These are phyloP conservation scores for Suillus alpinus DNA, from an alignment of 768 basidiomycete genomes.

Conservation along the genomic window DNA sequence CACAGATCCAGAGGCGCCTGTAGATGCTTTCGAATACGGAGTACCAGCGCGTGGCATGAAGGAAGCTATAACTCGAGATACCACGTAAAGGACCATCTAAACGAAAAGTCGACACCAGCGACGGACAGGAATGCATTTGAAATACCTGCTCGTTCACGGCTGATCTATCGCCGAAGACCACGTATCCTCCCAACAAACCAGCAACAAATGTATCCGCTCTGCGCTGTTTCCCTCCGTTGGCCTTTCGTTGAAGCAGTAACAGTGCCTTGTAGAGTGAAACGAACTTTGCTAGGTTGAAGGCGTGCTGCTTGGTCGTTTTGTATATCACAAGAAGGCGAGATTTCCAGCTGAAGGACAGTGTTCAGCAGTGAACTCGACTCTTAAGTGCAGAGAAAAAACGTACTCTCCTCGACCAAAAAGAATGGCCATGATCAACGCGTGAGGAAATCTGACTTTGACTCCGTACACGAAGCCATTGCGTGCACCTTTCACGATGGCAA, in stretches of 20 bases:
- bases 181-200: constrained; percentile 87
- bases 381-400: constrained; percentile 32
- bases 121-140: neutral
- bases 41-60: constrained; percentile 78
- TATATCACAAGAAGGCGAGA: constrained; percentile 67
- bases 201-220: constrained; percentile 87
- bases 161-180: constrained; percentile 82
- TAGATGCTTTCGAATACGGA: constrained; percentile 47
- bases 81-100: constrained; percentile 95
- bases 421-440: constrained; percentile 95
- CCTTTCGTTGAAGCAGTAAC: constrained; percentile 77
- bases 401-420: constrained; percentile 91
- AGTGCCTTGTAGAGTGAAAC: constrained; percentile 90
- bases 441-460: constrained; percentile 89
- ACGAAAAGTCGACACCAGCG: constrained; percentile 5
- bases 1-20: constrained; percentile 38
- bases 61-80: constrained; percentile 87
- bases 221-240: constrained; percentile 80
- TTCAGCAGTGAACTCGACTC: constrained; percentile 7
- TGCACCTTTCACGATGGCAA: constrained; percentile 92
- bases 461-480: constrained; percentile 89
- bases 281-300: constrained; percentile 89
- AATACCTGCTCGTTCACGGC: constrained; percentile 89
- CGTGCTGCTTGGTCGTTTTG: constrained; percentile 86
- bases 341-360: constrained; percentile 54